Conservation (phyloP, 2,329 filamentous ascomycete genomes). For the Xylaria hypoxylon region DNA sequence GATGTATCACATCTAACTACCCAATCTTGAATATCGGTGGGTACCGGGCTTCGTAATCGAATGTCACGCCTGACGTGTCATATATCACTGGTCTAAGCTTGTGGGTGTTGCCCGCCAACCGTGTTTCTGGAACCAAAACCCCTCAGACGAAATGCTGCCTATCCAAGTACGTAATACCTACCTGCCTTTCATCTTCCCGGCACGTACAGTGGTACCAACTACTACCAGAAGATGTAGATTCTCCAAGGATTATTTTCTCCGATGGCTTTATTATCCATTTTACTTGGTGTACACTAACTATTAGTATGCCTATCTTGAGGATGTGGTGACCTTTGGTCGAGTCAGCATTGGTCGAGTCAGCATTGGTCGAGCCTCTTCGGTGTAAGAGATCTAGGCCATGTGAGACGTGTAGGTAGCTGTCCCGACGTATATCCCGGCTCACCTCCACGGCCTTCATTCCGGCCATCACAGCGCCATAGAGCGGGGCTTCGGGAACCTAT, state of each 20-base stretch:
- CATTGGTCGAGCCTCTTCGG: not conserved
- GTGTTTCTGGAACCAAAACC: not conserved
- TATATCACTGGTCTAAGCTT: not conserved
- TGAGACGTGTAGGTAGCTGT: too few species aligned
- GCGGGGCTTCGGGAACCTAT: not conserved
- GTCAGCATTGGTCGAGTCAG: not conserved
- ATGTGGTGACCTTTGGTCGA: too few species aligned
- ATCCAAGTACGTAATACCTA: not conserved
- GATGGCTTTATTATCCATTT: too few species aligned
- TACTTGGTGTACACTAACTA: too few species aligned
- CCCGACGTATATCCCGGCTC: not conserved
- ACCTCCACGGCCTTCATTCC: not conserved
- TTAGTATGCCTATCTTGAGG: not conserved
- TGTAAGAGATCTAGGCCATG: not conserved
- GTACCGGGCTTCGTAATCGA: not conserved
- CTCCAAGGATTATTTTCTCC: too few species aligned
- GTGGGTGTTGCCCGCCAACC: not conserved
- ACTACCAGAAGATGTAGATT: too few species aligned
- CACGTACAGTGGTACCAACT: not conserved
- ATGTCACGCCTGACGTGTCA: not conserved
- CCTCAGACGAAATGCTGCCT: not conserved
- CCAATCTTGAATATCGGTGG: conserved; percentile 8
- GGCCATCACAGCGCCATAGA: not conserved
- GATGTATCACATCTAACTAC: conserved; percentile 14
- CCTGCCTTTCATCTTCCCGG: too few species aligned